Base-by-base conservation (phyloP, 179 eudicot species). In the Beta corolliflora region DNA sequence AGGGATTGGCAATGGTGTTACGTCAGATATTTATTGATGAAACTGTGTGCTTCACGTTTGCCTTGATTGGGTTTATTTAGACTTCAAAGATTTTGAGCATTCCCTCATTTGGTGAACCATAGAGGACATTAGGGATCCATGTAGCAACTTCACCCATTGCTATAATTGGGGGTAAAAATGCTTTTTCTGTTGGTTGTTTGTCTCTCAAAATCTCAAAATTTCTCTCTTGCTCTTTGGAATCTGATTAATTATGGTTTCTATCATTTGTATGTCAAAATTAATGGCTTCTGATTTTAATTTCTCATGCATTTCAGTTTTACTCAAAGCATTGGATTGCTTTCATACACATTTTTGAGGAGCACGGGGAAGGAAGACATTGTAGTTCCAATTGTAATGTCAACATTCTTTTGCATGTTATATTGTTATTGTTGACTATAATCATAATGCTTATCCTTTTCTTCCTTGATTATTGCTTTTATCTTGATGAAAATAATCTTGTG, bases 331-430 rank as follows among this genome's bases (percentile, higher is more conserved):
- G 98, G 98, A 41, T 86, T 94, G 86, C 84, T 94, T 76, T 93
- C 98, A 18, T 94, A 93, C 86, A 91, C 98, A 60, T 94, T 93
- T 84, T 86, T 94, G 87, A 87, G 88, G 88, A 86, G 90, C 88
- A 94, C 97, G 11, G 91, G 93, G 71, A 94, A 93, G 85, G 97
- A 94, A 89, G 98, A 94, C 81, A 94, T 94, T 54, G 93, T 94
- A 16, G 98, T 94, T 86, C 98, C 97, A 78, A 94, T 90, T 91
- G 98, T 94, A 89, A 90, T 71, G 79, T 83, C 70, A 23, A 73
- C 45, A 7, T 55, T 14, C 67, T 81, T 31, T 65, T 76, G 58
- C 23, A 53, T n/a, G n/a, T n/a, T n/a, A n/a, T n/a, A n/a, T n/a
- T 58, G 13, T 77, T 56, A 50, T 82, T 13, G 21, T 45, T 72